These are phyloP conservation scores for Cercospora sojina DNA, from an alignment of 2,329 filamentous ascomycete species.

Conservation along the genomic window DNA sequence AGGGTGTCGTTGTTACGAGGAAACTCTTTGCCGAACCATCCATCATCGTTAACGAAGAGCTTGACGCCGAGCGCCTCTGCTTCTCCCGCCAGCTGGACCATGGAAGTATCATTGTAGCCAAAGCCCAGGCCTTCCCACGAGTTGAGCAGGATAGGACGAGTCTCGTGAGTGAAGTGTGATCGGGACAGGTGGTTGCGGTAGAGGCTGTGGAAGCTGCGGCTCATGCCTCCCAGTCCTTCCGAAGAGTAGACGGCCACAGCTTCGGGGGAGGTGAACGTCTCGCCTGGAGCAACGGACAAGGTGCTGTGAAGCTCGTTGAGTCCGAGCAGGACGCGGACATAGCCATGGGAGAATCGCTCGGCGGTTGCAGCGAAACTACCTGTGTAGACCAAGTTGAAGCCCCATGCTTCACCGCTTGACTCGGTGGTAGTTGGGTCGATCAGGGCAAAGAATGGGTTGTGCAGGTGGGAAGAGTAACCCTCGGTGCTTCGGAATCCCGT, in stretches of 20 bases:
- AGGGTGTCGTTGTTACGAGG: constrained; percentile 58
- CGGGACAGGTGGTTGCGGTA: constrained; percentile 62
- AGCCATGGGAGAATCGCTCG: constrained; percentile 61
- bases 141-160: constrained; percentile 60
- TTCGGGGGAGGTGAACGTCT: constrained; percentile 61
- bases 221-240: constrained; percentile 61
- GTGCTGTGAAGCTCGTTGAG: constrained; percentile 62
- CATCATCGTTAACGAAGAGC: constrained; percentile 65
- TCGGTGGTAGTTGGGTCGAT: constrained; percentile 60
- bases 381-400: constrained; percentile 64
- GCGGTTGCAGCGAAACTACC: constrained; percentile 63
- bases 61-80: constrained; percentile 60
- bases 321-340: constrained; percentile 60
- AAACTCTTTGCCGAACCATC: constrained; percentile 65
- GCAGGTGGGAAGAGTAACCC: constrained; percentile 63
- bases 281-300: constrained; percentile 56
- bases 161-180: constrained; percentile 54
- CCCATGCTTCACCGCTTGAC: constrained; percentile 61
- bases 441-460: constrained; percentile 64
- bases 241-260: constrained; percentile 62
- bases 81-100: constrained; percentile 57
- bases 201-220: constrained; percentile 60
- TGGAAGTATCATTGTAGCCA: constrained; percentile 56
- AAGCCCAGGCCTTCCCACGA: constrained; percentile 66
- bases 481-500: constrained; percentile 59